Evolutionary conservation across 805 yeast species (phyloP).

Genomic region (Candida cerambycidarum): DNA sequence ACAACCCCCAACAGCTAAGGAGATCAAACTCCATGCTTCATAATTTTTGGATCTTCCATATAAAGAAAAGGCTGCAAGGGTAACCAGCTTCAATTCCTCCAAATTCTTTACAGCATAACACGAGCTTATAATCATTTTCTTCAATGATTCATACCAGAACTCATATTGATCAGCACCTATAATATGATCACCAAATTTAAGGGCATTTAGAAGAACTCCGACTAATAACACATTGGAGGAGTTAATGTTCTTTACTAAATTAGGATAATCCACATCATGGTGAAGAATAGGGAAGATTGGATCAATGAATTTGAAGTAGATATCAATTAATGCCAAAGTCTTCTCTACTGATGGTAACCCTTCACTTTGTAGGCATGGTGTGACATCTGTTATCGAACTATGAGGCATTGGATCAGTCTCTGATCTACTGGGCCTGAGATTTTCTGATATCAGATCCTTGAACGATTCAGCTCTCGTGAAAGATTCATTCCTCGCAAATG

Average conservation of each 20-base stretch:
- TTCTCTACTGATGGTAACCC: constrained; percentile 1
- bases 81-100: constrained; percentile 14
- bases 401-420: background rate
- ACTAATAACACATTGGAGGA: constrained; percentile 11
- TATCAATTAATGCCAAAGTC: constrained; percentile 10
- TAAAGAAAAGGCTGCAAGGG: constrained; percentile 16
- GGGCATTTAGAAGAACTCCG: constrained; percentile 13
- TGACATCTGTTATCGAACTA: background rate
- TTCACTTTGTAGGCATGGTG: background rate
- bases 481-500: background rate
- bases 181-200: constrained; percentile 9
- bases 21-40: constrained; percentile 19
- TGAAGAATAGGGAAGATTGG: constrained; percentile 18
- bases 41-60: constrained; percentile 15
- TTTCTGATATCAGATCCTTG: background rate
- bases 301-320: constrained; percentile 14
- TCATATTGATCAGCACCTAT: constrained; percentile 11
- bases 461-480: background rate
- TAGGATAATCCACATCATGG: constrained; percentile 10
- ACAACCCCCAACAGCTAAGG: constrained; percentile 18
- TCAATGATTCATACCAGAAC: constrained; percentile 8
- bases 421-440: background rate
- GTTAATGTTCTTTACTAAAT: constrained; percentile 1
- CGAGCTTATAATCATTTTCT: constrained; percentile 12
- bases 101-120: constrained; percentile 16